Evolutionary conservation across 371 early-diverging fungal genomes (phyloP), one percentile per base, ranked within the genome.

Genomic region (Globomyces sp.): DNA sequence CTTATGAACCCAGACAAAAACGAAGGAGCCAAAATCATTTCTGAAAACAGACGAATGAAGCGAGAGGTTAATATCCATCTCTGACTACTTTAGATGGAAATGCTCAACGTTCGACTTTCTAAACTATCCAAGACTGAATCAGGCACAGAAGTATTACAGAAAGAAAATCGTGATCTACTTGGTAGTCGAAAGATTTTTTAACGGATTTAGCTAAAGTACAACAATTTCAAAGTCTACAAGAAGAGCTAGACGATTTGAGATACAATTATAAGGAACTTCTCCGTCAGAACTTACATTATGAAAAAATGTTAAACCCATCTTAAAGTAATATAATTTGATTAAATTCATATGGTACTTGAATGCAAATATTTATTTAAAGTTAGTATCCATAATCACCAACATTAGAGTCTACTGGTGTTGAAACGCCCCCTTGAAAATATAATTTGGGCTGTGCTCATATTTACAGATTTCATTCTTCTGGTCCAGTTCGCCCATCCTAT

Each of bases 221-320:
- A 39, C 13, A 52, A 9, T 9, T 61, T 42, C 36, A 46, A 10
- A 11, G 46, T 40, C 9, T 58, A 13, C 42, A 66, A 9, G 75
- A 72, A 13, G 79, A 79, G 52, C 51, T 79, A 41, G 74, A 76
- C 50, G 79, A 79, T 57, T 63, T 78, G 53, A 46, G 63, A 36
- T 37, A 40, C n/a, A 63, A 63, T 41, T 63, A 63, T 37, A 63
- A 63, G 50, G 63, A 63, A 9, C 39, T 36, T 10, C 9, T 63
- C 13, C 34, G 40, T 1, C 58, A 58, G 40, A 40, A 43, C 9
- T 34, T 58, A 13, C 34, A 43, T 34, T 58, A 58, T 44, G 24
- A 24, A 24, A 24, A 24, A 24, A 24, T 24, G 24, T 24, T 24
- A 24, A 24, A 24, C 24, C 24, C 24, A 24, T 24, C 24, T 24